Percentiles rank a stretch among this genome's conserved stretches.
Conservation (phyloP, 352 stramenopile species). For the Phytophthora podocarpi region DNA sequence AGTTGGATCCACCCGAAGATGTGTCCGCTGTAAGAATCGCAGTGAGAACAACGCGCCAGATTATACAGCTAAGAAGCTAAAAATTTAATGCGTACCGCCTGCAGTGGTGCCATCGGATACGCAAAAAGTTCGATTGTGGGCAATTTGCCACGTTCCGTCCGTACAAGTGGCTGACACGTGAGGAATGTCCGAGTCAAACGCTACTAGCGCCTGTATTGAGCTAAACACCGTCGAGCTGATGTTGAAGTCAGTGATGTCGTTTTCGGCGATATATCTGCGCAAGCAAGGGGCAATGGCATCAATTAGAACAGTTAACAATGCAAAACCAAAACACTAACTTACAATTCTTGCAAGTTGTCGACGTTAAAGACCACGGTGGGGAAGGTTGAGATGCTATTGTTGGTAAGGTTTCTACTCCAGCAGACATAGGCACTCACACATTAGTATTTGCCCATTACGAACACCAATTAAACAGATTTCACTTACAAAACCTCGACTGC, state of each 20-base stretch:
- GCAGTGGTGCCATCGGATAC: constrained; percentile 17
- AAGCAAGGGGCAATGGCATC: not conserved
- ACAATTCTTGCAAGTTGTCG: constrained; percentile 37
- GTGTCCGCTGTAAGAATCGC: constrained; percentile 2
- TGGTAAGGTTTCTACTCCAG: constrained; percentile 32
- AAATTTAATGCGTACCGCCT: constrained; percentile 9
- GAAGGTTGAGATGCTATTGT: constrained; percentile 39
- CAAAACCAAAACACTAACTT: not conserved
- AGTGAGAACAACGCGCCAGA: not conserved
- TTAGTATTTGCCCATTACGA: not conserved
- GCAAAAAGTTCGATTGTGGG: constrained; percentile 34
- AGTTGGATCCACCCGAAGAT: constrained; percentile 19
- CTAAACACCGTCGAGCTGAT: constrained; percentile 34
- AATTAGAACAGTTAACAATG: not conserved
- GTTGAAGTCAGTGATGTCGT: constrained; percentile 43
- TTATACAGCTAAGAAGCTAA: not conserved
- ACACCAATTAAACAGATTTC: not conserved
- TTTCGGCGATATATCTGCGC: constrained; percentile 29
- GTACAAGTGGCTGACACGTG: constrained; percentile 22
- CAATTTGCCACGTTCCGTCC: constrained; percentile 33
- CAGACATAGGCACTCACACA: not conserved
- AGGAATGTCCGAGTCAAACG: constrained; percentile 31
- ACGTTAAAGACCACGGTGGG: constrained; percentile 42
- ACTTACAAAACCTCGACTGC: constrained; percentile 40
- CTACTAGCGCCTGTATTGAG: constrained; percentile 23